phyloP scores from a whole-genome alignment of 805 yeast species.

The Cyberlindnera lachancei region DNA sequence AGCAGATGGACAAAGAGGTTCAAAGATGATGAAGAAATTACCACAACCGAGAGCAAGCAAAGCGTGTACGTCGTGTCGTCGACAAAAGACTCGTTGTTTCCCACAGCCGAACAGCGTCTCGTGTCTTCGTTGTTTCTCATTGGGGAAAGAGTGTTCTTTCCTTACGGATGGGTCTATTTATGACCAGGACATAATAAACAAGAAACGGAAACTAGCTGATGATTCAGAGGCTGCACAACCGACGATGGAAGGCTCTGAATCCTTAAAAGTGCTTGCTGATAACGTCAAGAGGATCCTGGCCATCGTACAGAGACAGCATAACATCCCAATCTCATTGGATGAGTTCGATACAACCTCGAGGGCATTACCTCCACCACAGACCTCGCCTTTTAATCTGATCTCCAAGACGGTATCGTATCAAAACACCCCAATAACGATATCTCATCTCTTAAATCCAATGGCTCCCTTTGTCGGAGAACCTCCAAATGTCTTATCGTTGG shows the following conservation, averaged over 20 bases:
- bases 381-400: slow-evolving; percentile 19
- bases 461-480: slow-evolving; percentile 15
- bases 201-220: slow-evolving; percentile 8
- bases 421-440: slow-evolving; percentile 12
- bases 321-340: slow-evolving; percentile 2
- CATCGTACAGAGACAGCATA: slow-evolving; percentile 10
- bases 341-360: slow-evolving; percentile 7
- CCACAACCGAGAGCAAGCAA: slow-evolving; percentile 32
- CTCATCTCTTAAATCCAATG: slow-evolving; percentile 10
- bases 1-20: too few relatives aligned
- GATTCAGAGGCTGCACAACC: slow-evolving; percentile 8
- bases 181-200: slow-evolving; percentile 6
- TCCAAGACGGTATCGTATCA: slow-evolving; percentile 14
- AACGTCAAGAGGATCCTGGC: slow-evolving; percentile 12
- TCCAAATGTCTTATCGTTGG: slow-evolving; percentile 42
- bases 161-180: slow-evolving; percentile 12
- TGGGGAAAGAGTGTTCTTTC: slow-evolving; percentile 37
- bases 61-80: slow-evolving; percentile 51
- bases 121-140: slow-evolving; percentile 53
- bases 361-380: slow-evolving; percentile 23
- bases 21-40: too few relatives aligned
- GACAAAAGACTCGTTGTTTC: slow-evolving; percentile 56
- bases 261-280: slow-evolving; percentile 4
- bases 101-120: slow-evolving; percentile 36
- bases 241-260: slow-evolving; percentile 8